phyloP scores from a whole-genome alignment of 2,329 filamentous ascomycete genomes.

The Ophiocordyceps sinensis region DNA sequence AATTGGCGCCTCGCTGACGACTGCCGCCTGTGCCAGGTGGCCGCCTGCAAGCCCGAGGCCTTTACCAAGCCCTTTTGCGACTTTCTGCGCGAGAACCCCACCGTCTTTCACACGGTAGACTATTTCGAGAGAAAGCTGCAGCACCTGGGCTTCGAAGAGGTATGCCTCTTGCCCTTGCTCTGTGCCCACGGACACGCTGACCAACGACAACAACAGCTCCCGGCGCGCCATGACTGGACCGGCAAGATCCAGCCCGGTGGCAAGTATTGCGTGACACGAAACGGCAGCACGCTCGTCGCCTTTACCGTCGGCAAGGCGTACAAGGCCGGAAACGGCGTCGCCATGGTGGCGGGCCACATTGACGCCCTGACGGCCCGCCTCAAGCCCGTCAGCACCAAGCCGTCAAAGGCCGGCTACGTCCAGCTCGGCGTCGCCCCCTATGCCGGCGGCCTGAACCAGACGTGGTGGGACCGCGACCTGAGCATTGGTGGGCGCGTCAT shows the following conservation, averaged over 20 bases:
- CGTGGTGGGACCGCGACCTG: conserved; percentile 96
- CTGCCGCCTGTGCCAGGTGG: conserved; percentile 23
- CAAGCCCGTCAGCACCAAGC: conserved; percentile 79
- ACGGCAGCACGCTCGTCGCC: conserved; percentile 72
- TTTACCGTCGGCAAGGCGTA: conserved; percentile 75
- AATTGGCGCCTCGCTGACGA: conserved; percentile 14
- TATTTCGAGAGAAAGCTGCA: conserved; percentile 62
- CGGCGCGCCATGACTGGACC: conserved; percentile 65
- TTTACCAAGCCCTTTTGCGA: conserved; percentile 77
- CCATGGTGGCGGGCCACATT: conserved; percentile 82
- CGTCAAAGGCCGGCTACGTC: conserved; percentile 70
- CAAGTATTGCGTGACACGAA: conserved; percentile 80
- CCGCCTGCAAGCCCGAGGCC: conserved; percentile 36
- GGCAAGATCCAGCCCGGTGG: conserved; percentile 60
- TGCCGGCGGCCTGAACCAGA: conserved; percentile 71
- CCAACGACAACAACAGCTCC: conserved; percentile 33
- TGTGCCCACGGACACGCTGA: neutral
- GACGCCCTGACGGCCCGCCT: conserved; percentile 82
- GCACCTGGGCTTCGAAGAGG: conserved; percentile 58
- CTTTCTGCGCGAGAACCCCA: conserved; percentile 82
- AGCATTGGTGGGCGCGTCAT: conserved; percentile 81
- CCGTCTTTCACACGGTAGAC: conserved; percentile 79
- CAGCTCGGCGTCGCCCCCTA: conserved; percentile 91
- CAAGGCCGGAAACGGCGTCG: conserved; percentile 70
- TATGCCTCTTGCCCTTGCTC: conserved; percentile 19